A percentile compares a stretch with the other conserved stretches of the same genome.
These are phyloP conservation scores for Penicillium brevicompactum DNA, from an alignment of 2,329 filamentous ascomycete species.

Conservation along the genomic window DNA sequence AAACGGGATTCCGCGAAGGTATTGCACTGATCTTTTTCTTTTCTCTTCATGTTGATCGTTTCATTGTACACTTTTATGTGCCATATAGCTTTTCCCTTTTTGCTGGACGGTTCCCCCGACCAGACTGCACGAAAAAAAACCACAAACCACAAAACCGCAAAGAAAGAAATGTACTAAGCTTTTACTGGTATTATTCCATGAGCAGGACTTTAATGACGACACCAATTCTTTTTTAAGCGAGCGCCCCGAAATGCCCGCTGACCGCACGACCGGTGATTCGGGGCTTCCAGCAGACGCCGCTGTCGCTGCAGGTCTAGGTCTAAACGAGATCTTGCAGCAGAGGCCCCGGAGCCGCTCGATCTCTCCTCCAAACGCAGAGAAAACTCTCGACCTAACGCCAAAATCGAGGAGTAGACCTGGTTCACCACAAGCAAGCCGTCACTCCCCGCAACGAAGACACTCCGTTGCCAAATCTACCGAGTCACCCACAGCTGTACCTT, in stretches of 20 bases:
- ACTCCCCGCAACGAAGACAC: constrained; percentile 27
- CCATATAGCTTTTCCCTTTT: constrained; percentile 29
- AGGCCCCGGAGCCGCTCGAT: constrained; percentile 38
- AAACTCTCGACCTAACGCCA: constrained; percentile 28
- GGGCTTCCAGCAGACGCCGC: constrained; percentile 33
- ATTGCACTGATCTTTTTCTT: constrained; percentile 37
- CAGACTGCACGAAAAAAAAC: constrained; percentile 19
- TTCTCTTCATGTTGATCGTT: constrained; percentile 24
- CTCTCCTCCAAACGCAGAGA: constrained; percentile 34
- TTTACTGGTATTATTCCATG: constrained; percentile 29
- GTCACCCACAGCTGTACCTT: constrained; percentile 58
- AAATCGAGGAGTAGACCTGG: constrained; percentile 39
- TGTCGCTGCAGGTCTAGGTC: constrained; percentile 14
- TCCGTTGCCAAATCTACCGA: constrained; percentile 34
- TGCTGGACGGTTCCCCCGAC: constrained; percentile 14
- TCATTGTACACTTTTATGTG: constrained; percentile 33
- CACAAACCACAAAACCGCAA: constrained; percentile 16
- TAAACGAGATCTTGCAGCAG: constrained; percentile 26
- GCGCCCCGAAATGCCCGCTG: constrained; percentile 60
- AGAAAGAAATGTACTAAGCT: constrained; percentile 35
- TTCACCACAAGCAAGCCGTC: constrained; percentile 29
- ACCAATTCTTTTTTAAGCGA: constrained; percentile 64
- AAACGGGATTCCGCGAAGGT: constrained; percentile 41
- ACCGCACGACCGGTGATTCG: constrained; percentile 48
- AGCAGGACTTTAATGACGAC: constrained; percentile 44